These are phyloP conservation scores for Pyricularia grisea DNA, from an alignment of 2,329 filamentous ascomycete genomes.

Conservation along the genomic window DNA sequence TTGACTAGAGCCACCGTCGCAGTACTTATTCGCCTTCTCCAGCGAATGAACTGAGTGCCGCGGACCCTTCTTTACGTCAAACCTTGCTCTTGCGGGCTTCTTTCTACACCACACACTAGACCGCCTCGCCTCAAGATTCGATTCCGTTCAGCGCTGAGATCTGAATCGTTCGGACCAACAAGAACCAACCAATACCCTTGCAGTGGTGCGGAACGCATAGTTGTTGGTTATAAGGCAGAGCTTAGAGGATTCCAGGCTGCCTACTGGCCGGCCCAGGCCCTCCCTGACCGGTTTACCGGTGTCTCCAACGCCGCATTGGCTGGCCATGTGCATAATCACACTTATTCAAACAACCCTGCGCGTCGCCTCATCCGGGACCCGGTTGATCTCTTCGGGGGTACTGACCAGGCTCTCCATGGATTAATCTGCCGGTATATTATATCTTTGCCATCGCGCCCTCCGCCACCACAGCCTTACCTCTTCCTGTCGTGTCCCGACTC, in stretches of 20 bases:
- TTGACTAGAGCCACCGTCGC: neutral
- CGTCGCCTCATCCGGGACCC: constrained; percentile 4
- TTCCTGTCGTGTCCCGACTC: neutral
- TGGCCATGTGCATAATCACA: constrained; percentile 16
- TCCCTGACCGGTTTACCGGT: neutral
- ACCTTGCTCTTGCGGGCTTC: neutral
- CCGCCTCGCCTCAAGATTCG: neutral
- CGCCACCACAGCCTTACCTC: neutral
- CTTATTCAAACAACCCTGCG: constrained; percentile 10
- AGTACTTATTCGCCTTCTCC: neutral
- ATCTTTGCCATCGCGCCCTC: neutral
- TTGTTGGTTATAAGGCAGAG: neutral
- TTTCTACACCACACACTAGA: neutral
- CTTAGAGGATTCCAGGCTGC: neutral
- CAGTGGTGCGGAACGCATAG: neutral
- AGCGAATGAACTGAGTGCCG: neutral
- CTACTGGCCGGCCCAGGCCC: neutral
- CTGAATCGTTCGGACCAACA: neutral
- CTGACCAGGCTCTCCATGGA: neutral
- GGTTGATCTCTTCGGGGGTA: neutral
- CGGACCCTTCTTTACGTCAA: neutral
- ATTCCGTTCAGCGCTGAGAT: neutral
- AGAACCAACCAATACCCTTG: neutral
- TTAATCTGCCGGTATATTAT: neutral
- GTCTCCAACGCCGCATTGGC: constrained; percentile 13